Percentiles rank a stretch among this genome's conserved stretches.
Evolutionary conservation across 257 asterid species (phyloP).

Genomic region (Ilex aquifolium): DNA sequence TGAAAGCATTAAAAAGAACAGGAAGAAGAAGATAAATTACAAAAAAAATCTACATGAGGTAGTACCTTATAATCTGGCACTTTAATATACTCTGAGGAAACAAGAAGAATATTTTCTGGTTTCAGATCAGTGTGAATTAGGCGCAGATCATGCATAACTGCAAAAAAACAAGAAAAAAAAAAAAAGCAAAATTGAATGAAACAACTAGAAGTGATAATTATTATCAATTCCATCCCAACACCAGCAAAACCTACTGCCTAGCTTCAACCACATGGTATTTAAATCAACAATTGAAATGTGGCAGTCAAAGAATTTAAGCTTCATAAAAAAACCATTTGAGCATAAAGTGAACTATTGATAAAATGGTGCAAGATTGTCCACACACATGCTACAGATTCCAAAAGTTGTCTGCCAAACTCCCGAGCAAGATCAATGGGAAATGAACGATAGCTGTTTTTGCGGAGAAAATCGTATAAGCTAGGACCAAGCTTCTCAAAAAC

Average conservation of each 20-base stretch:
- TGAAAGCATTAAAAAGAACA: neutral
- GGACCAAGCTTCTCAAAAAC: conserved; percentile 99
- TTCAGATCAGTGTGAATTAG: conserved; percentile 91
- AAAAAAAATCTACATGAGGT: conserved; percentile 3
- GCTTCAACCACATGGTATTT: no score
- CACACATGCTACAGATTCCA: conserved; percentile 99
- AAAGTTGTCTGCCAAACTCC: conserved; percentile 91
- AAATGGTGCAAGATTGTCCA: conserved; percentile 45
- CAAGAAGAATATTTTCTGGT: conserved; percentile 93
- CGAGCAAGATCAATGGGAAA: conserved; percentile 97
- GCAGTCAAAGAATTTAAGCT: conserved; percentile 11
- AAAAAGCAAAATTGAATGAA: conserved; percentile 17
- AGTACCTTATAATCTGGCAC: conserved; percentile 75
- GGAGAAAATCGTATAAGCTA: conserved; percentile 92
- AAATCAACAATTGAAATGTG: neutral
- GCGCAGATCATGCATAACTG: conserved; percentile 92
- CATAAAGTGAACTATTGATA: conserved; percentile 14
- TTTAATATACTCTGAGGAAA: conserved; percentile 67
- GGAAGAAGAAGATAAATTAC: conserved; percentile 1
- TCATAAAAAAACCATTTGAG: conserved; percentile 6
- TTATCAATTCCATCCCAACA: no score
- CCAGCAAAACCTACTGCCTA: no score
- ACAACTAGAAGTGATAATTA: neutral
- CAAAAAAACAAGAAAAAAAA: conserved; percentile 4
- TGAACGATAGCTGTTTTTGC: conserved; percentile 88